Conservation (phyloP, 352 stramenopile genomes). For the Albugo candida region DNA sequence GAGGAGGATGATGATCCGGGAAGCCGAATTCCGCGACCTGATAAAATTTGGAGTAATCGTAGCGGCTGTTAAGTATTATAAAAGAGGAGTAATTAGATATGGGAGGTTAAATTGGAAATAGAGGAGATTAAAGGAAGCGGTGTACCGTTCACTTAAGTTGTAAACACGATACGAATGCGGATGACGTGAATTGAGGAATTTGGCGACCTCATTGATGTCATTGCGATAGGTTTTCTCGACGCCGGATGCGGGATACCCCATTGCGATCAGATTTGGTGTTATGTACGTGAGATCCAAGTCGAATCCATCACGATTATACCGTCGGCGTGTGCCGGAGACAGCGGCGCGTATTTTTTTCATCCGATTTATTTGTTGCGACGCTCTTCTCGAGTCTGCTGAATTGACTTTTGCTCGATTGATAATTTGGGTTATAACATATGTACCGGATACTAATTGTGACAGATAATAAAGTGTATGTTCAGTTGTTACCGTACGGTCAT, state of each 20-base stretch:
- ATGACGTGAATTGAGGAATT: conserved; percentile 49
- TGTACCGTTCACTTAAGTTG: conserved; percentile 59
- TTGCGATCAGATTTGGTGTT: conserved; percentile 53
- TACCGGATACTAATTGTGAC: too few relatives aligned
- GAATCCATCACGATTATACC: conserved; percentile 66
- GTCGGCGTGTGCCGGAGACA: conserved; percentile 63
- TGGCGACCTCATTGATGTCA: conserved; percentile 54
- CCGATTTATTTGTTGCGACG: not conserved
- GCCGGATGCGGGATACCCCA: conserved; percentile 62
- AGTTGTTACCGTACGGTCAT: too few relatives aligned
- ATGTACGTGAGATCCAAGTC: conserved; percentile 78
- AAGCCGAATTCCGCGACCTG: conserved; percentile 61
- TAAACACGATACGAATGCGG: conserved; percentile 50
- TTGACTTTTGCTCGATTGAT: too few relatives aligned
- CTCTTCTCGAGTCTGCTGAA: too few relatives aligned
- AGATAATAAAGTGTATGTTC: too few relatives aligned
- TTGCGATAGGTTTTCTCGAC: conserved; percentile 77
- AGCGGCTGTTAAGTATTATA: conserved; percentile 4
- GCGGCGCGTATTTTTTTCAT: conserved; percentile 67
- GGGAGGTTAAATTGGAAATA: not conserved
- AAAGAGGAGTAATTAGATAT: not conserved
- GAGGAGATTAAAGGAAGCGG: not conserved
- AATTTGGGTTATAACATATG: too few relatives aligned
- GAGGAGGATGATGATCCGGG: conserved; percentile 61
- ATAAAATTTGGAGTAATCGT: conserved; percentile 59